Evolutionary conservation across 163 green algal genomes (phyloP).

Genomic region (Scenedesmus sp.): DNA sequence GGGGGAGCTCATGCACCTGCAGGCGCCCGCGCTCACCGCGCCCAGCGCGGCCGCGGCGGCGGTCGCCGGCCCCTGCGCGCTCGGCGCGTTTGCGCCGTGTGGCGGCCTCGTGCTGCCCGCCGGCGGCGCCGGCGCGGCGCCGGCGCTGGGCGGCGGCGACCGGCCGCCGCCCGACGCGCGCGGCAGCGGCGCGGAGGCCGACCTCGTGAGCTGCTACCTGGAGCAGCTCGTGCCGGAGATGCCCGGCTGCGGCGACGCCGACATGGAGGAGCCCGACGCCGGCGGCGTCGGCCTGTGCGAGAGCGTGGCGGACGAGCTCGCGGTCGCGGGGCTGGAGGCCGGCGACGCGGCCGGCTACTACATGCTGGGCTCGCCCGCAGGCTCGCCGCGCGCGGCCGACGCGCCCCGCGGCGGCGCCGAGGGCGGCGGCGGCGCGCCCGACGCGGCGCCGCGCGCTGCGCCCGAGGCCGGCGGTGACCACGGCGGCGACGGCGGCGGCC

Average conservation of each 20-base stretch:
- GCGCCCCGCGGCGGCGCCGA: neutral
- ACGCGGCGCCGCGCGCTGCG: neutral
- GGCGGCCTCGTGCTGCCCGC: no score
- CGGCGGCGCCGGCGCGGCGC: no score
- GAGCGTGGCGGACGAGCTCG: constrained; percentile 24
- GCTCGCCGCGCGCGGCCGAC: neutral
- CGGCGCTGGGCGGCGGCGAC: no score
- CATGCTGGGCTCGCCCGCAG: constrained; percentile 6
- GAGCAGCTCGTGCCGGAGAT: no score
- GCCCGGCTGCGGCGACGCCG: neutral
- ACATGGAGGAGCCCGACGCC: neutral
- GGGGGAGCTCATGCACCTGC: constrained; percentile 21
- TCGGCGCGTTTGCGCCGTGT: no score
- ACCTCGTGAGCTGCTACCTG: no score
- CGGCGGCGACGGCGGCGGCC: neutral
- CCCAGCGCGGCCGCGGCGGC: no score
- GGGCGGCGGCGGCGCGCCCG: neutral
- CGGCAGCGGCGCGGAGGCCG: no score
- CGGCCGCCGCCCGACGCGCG: no score
- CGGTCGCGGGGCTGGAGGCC: constrained; percentile 20
- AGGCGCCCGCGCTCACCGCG: neutral
- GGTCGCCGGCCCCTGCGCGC: no score
- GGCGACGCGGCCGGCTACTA: constrained; percentile 9
- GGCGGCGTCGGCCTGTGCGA: constrained; percentile 23
- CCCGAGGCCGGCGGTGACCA: neutral